phyloP scores from a whole-genome alignment of 2,329 filamentous ascomycete genomes.

The Trichoderma cornu-damae region DNA sequence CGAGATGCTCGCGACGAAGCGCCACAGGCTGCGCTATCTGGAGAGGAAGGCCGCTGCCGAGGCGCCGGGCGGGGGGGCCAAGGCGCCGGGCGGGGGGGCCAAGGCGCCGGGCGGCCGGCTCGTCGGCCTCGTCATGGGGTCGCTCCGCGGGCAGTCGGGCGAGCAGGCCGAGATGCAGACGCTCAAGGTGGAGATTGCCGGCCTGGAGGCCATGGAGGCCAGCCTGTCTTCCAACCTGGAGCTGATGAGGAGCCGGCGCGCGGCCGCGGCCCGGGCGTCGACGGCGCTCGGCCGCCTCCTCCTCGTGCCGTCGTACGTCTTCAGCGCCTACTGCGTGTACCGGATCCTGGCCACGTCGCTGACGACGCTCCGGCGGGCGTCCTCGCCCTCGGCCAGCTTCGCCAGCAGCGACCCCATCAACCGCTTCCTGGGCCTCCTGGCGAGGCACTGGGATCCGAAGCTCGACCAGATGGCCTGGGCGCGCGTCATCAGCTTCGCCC shows the following conservation, averaged over 20 bases:
- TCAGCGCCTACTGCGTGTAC: conserved; percentile 80
- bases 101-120: conserved; percentile 45
- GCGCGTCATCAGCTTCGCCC: conserved; percentile 75
- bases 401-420: conserved; percentile 76
- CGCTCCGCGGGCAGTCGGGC: conserved; percentile 59
- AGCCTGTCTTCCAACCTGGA: conserved; percentile 62
- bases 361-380: conserved; percentile 57
- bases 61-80: conserved; percentile 32
- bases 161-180: conserved; percentile 55
- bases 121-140: conserved; percentile 68
- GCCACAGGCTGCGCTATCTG: conserved; percentile 64
- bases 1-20: conserved; percentile 73
- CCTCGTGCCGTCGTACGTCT: conserved; percentile 58
- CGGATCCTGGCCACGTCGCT: conserved; percentile 69
- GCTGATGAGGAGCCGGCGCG: conserved; percentile 57
- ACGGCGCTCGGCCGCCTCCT: conserved; percentile 62
- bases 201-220: conserved; percentile 73
- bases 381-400: conserved; percentile 44
- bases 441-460: conserved; percentile 76
- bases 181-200: conserved; percentile 70
- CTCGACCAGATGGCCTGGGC: conserved; percentile 80
- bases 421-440: conserved; percentile 72
- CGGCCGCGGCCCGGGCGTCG: conserved; percentile 60
- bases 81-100: conserved; percentile 32
- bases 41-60: conserved; percentile 55